phyloP scores from a whole-genome alignment of 2,329 filamentous ascomycete genomes.

The Fusarium succisae region DNA sequence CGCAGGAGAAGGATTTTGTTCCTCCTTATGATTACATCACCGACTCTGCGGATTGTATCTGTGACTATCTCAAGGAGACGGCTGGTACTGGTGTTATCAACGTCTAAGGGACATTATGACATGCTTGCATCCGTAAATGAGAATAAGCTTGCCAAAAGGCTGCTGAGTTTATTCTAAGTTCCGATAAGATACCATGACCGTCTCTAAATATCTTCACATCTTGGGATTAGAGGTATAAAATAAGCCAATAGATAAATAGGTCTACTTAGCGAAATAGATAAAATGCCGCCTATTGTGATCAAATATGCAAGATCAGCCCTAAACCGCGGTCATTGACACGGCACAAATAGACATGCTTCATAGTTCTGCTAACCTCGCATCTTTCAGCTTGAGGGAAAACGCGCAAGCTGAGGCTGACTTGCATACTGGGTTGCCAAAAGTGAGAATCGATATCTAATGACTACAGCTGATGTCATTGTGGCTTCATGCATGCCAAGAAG shows the following conservation, averaged over 20 bases:
- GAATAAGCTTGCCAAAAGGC: no score
- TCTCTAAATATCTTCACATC: neutral
- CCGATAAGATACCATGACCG: no score
- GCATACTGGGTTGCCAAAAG: neutral
- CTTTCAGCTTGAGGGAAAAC: neutral
- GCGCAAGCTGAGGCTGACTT: neutral
- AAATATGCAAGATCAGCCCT: neutral
- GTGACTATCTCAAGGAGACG: conserved; percentile 38
- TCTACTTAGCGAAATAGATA: rapidly evolving
- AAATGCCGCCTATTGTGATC: neutral
- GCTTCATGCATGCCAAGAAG: neutral
- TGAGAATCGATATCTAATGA: neutral
- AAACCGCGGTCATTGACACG: no score
- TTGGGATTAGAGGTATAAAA: neutral
- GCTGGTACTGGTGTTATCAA: conserved; percentile 33
- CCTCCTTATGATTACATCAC: conserved; percentile 49
- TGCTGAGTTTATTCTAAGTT: no score
- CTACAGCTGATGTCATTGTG: neutral
- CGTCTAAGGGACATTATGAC: rapidly evolving
- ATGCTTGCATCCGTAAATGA: neutral
- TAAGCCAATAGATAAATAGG: neutral
- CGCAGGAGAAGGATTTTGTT: conserved; percentile 46
- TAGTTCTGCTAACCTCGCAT: neutral
- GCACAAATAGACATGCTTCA: rapidly evolving
- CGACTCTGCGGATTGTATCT: conserved; percentile 36